These are phyloP conservation scores for Smittium mucronatum DNA, from an alignment of 371 early-diverging fungal species.

Conservation along the genomic window DNA sequence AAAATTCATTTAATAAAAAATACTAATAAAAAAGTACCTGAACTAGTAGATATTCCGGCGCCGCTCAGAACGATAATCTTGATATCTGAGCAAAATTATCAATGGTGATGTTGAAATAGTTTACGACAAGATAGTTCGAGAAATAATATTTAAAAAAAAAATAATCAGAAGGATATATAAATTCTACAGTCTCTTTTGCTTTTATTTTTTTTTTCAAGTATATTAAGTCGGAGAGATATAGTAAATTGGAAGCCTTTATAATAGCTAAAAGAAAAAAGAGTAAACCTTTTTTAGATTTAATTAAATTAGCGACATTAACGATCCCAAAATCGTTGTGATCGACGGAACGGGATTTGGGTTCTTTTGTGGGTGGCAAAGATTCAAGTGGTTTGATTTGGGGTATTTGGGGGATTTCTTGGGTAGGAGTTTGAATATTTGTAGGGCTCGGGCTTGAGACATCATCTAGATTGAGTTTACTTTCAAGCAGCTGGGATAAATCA, in stretches of 20 bases:
- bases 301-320: background rate
- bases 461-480: background rate
- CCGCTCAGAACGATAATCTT: constrained; percentile 86
- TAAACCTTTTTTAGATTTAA: background rate
- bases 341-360: background rate
- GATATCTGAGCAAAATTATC: constrained; percentile 30
- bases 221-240: too few relatives aligned
- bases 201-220: too few relatives aligned
- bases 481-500: background rate
- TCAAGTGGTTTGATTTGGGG: background rate
- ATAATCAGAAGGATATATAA: too few relatives aligned
- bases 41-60: constrained; percentile 87
- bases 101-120: background rate
- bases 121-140: background rate
- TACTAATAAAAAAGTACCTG: constrained; percentile 36
- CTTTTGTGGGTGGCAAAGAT: background rate
- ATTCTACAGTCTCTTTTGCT: too few relatives aligned
- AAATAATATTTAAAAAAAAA: background rate
- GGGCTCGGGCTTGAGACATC: background rate
- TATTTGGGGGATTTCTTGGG: background rate
- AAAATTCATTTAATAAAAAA: constrained; percentile 1
- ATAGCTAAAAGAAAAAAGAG: too few relatives aligned
- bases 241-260: too few relatives aligned
- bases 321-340: background rate
- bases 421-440: background rate